Percentiles rank a stretch among this genome's conserved stretches.
Evolutionary conservation across 768 basidiomycete species (phyloP).

Genomic region (Epithele typhae): DNA sequence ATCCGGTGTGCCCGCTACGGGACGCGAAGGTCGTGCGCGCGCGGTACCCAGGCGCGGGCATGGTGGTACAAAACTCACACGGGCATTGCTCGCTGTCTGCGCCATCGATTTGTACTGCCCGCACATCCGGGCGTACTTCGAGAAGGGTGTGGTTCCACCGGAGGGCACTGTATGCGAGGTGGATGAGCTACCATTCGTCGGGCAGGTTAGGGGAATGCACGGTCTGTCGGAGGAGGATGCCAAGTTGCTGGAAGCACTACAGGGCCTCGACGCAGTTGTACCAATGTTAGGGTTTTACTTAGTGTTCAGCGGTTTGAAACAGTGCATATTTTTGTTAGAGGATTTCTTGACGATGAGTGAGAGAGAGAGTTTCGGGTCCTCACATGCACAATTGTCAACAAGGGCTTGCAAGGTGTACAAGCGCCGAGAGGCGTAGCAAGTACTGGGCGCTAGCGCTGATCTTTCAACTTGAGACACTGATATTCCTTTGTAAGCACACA

Average conservation of each 20-base stretch:
- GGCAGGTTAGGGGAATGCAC: neutral
- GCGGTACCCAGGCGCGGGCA: constrained; percentile 13
- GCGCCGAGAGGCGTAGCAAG: too few species aligned
- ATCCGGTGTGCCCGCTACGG: constrained; percentile 18
- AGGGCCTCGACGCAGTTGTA: constrained; percentile 4
- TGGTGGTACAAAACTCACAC: constrained; percentile 18
- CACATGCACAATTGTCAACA: too few species aligned
- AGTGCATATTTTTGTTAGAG: too few species aligned
- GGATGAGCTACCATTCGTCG: constrained; percentile 18
- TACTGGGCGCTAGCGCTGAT: too few species aligned
- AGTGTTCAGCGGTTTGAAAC: too few species aligned
- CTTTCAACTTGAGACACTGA: too few species aligned
- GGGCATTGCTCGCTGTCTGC: constrained; percentile 17
- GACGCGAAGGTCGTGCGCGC: constrained; percentile 14
- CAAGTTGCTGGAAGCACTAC: constrained; percentile 13
- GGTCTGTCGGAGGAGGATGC: constrained; percentile 11
- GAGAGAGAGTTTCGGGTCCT: too few species aligned
- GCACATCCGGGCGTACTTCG: constrained; percentile 16
- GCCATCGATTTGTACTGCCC: constrained; percentile 20
- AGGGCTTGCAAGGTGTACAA: too few species aligned
- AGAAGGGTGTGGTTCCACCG: constrained; percentile 15
- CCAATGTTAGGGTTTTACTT: constrained; percentile 11
- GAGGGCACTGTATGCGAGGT: constrained; percentile 18
- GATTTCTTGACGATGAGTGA: too few species aligned
- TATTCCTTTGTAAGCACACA: too few species aligned